Conservation (phyloP, 2,329 filamentous ascomycete genomes). For the Blumeria hordei region DNA sequence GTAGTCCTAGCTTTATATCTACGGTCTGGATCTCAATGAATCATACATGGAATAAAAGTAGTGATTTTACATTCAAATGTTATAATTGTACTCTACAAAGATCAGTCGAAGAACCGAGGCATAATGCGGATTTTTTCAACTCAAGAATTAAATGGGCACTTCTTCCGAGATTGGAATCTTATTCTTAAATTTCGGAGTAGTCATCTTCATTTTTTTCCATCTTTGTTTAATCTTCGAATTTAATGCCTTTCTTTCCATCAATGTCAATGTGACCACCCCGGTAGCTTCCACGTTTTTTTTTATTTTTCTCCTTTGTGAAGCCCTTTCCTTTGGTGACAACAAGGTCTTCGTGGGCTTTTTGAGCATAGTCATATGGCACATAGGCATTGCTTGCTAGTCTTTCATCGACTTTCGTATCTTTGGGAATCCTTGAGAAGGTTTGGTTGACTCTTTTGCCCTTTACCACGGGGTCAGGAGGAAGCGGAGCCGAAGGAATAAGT, state of each 20-base stretch:
- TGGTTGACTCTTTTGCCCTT: slow-evolving; percentile 23
- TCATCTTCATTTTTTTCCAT: too few species aligned
- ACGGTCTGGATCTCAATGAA: too few species aligned
- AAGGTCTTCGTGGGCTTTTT: slow-evolving; percentile 67
- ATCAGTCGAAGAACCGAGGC: too few species aligned
- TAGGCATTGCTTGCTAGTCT: slow-evolving; percentile 60
- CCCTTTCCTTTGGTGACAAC: slow-evolving; percentile 84
- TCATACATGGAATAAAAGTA: too few species aligned
- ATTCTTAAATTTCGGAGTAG: too few species aligned
- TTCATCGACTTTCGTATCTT: slow-evolving; percentile 41
- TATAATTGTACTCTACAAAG: too few species aligned
- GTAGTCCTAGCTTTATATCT: too few species aligned
- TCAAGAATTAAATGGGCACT: too few species aligned
- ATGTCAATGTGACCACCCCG: slow-evolving; percentile 75
- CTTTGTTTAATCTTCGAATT: slow-evolving; percentile 57
- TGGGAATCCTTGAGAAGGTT: slow-evolving; percentile 57
- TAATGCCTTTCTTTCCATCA: slow-evolving; percentile 58
- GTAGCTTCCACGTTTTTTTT: slow-evolving; percentile 83
- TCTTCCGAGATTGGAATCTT: too few species aligned
- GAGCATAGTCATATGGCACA: slow-evolving; percentile 65
- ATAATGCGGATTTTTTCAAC: too few species aligned
- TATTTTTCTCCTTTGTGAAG: slow-evolving; percentile 99
- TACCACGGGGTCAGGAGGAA: slow-evolving; percentile 15
- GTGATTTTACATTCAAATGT: too few species aligned
- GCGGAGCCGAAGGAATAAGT: slow-evolving; percentile 13